Evolutionary conservation across 108 stramenopile species (phyloP), one percentile per base, ranked within the genome.

Genomic region (Poteriospumella lacustris): DNA sequence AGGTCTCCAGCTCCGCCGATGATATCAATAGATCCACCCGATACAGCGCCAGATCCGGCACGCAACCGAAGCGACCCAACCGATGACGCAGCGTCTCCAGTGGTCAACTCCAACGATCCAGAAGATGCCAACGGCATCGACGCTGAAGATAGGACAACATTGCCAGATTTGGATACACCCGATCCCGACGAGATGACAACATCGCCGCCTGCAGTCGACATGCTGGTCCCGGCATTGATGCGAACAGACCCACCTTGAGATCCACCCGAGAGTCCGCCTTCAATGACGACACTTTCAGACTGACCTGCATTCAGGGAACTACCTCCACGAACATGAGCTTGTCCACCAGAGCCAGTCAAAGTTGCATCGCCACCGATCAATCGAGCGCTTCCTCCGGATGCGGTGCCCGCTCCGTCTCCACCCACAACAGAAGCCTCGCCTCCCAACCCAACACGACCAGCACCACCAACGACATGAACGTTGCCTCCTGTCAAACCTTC

Each of bases 141-240:
- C 39, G 15, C 39, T 19, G 60, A 64, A 31, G 60, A 64, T 34
- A 64, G 36, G 9, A 64, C 31, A 31, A 64, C 31, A 64, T 64
- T 64, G 5, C 60, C 60, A 64, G 60, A 64, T 52, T 52, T 9
- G 19, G 47, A 9, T 15, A 19, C 9, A 19, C 15, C 9, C 15
- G 15, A 15, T 52, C 47, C 47, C 9, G 47, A 15, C 47, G 47
- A 52, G 9, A 67, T 19, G 19, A 19, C 19, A 9, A 67, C 64
- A 33, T 67, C 64, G 19, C 64, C 64, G 9, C 64, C 64, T 52
- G 9, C 47, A 52, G n/a, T n/a, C n/a, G n/a, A n/a, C n/a, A n/a
- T n/a, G n/a, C n/a, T n/a, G n/a, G n/a, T n/a, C n/a, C n/a, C n/a
- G n/a, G n/a, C n/a, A n/a, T n/a, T n/a, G n/a, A n/a, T n/a, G n/a